Conservation (phyloP, 345 rosid genomes). For the Citrus unshiu region DNA sequence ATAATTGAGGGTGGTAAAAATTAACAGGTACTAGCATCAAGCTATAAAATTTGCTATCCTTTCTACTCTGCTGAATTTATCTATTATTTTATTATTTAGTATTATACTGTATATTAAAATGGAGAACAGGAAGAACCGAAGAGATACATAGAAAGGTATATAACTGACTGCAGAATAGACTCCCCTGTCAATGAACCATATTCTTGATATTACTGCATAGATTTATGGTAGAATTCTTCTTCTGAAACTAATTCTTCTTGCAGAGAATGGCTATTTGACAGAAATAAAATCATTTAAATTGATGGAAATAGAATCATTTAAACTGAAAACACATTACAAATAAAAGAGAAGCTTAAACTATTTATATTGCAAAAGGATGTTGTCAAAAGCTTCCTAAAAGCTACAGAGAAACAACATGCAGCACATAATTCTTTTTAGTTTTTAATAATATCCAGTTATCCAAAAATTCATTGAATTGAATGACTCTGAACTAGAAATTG, state of each 20-base stretch:
- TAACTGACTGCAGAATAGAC: neutral
- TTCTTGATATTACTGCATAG: neutral
- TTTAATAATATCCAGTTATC: neutral
- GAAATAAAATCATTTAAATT: neutral
- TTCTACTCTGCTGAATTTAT: neutral
- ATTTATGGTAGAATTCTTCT: neutral
- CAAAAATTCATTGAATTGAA: neutral
- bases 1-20: neutral
- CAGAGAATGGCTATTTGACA: neutral
- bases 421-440: neutral
- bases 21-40: slow-evolving; percentile 5
- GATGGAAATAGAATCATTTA: neutral
- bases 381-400: neutral
- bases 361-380: neutral
- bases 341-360: neutral
- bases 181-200: neutral
- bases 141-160: neutral
- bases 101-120: neutral
- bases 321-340: neutral
- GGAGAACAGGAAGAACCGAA: neutral
- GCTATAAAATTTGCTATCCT: neutral
- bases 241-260: neutral
- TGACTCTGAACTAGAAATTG: neutral
- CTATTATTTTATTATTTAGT: neutral
- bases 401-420: neutral